These are phyloP conservation scores for Tricholoma terreum DNA, from an alignment of 768 basidiomycete genomes.

Conservation along the genomic window DNA sequence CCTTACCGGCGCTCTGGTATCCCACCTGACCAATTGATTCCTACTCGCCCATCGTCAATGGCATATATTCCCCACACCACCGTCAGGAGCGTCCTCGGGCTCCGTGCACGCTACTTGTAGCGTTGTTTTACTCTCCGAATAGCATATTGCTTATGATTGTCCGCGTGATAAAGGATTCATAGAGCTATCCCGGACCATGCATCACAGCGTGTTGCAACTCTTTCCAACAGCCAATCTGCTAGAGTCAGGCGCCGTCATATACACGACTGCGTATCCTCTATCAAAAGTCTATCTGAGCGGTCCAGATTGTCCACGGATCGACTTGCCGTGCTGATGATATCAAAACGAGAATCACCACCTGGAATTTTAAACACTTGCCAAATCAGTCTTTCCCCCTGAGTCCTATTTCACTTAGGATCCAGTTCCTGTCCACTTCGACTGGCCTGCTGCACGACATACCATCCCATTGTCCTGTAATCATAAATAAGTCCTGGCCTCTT, in stretches of 20 bases:
- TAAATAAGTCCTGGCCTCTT: neutral
- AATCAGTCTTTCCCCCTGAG: neutral
- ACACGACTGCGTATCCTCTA: neutral
- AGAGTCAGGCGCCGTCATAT: neutral
- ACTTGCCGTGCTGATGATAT: neutral
- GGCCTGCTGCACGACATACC: neutral
- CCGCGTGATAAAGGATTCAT: neutral
- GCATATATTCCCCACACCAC: neutral
- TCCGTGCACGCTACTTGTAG: neutral
- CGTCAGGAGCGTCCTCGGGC: neutral
- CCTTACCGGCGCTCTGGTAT: neutral
- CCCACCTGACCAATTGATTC: neutral
- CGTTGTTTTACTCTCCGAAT: no score
- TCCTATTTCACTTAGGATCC: neutral
- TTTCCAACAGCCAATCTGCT: neutral
- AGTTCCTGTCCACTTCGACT: neutral
- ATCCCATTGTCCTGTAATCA: neutral
- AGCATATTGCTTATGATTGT: neutral
- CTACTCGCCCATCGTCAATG: neutral
- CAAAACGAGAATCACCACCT: neutral
- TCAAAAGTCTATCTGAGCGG: slow-evolving; percentile 2
- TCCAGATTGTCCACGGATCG: neutral
- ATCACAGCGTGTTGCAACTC: neutral
- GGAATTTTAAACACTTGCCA: neutral
- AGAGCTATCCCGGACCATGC: neutral